Evolutionary conservation across 2,329 filamentous ascomycete species (phyloP).

Genomic region (Aspergillus fumigatus): DNA sequence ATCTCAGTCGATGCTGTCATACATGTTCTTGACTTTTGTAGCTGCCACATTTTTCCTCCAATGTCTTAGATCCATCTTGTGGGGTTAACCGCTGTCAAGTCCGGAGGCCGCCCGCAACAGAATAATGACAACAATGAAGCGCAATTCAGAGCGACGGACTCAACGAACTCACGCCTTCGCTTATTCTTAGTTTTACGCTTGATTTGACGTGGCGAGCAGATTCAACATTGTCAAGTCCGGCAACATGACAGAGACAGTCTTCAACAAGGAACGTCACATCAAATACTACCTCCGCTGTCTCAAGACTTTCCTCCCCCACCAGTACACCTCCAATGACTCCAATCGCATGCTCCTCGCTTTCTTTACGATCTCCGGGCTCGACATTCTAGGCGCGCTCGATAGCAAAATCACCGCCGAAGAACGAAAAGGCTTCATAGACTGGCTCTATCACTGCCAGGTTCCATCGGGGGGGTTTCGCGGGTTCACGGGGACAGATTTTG

Average conservation of each 20-base stretch:
- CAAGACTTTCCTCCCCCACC: constrained; percentile 70
- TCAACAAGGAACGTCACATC: constrained; percentile 62
- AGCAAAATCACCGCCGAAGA: constrained; percentile 52
- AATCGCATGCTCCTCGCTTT: constrained; percentile 85
- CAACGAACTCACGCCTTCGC: background rate
- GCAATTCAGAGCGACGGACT: background rate
- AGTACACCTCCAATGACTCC: constrained; percentile 85
- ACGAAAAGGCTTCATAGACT: constrained; percentile 57
- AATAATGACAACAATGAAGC: constrained; percentile 2
- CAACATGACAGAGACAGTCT: constrained; percentile 25
- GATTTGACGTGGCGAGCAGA: background rate
- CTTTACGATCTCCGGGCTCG: constrained; percentile 82
- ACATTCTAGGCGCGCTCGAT: constrained; percentile 66
- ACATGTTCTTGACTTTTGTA: constrained; percentile 5
- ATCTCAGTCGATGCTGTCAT: constrained; percentile 1
- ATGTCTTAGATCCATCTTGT: constrained; percentile 12
- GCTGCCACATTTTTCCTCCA: background rate
- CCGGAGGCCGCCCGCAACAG: constrained; percentile 15
- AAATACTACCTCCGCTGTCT: constrained; percentile 92
- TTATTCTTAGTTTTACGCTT: background rate
- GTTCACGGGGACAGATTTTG: constrained; percentile 64
- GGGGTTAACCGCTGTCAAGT: constrained; percentile 20
- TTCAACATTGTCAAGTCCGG: background rate
- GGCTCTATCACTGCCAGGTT: constrained; percentile 85
- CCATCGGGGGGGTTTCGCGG: constrained; percentile 84